Evolutionary conservation across 805 yeast species (phyloP).

Genomic region (Saccharomycopsis malanga): DNA sequence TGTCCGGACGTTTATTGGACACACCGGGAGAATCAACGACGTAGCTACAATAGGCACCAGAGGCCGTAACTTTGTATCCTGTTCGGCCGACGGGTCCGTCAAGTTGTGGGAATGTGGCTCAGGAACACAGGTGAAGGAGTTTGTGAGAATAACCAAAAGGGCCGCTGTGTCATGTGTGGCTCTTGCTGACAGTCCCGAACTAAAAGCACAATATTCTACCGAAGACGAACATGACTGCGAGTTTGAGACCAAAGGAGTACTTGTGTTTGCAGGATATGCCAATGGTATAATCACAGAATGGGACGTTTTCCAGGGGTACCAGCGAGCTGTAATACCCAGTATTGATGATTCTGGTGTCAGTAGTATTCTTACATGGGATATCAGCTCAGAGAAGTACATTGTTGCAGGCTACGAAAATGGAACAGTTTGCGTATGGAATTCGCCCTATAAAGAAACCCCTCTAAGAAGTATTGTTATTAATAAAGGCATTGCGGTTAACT

Average conservation of each 20-base stretch:
- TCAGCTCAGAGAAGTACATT: not conserved
- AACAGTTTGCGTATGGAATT: not conserved
- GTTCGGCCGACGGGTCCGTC: constrained; percentile 48
- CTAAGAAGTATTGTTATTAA: constrained; percentile 22
- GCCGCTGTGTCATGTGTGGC: constrained; percentile 31
- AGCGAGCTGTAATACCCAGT: not conserved
- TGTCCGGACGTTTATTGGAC: constrained; percentile 47
- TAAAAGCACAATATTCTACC: not conserved
- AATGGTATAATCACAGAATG: constrained; percentile 34
- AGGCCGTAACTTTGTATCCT: constrained; percentile 60
- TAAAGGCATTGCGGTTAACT: constrained; percentile 23
- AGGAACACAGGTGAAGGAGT: constrained; percentile 38
- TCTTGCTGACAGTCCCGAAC: constrained; percentile 7
- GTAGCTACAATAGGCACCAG: constrained; percentile 43
- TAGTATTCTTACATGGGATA: not conserved
- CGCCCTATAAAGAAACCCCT: not conserved
- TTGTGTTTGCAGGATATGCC: constrained; percentile 37
- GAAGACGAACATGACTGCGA: constrained; percentile 31
- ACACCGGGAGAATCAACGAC: constrained; percentile 42
- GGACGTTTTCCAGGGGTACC: constrained; percentile 30
- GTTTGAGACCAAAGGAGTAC: constrained; percentile 42
- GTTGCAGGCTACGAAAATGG: constrained; percentile 5
- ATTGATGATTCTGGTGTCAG: not conserved
- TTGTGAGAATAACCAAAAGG: constrained; percentile 31
- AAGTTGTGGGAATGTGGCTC: constrained; percentile 66